Base-by-base conservation (phyloP, 148 eudicot genomes). In the Spergularia marina region DNA sequence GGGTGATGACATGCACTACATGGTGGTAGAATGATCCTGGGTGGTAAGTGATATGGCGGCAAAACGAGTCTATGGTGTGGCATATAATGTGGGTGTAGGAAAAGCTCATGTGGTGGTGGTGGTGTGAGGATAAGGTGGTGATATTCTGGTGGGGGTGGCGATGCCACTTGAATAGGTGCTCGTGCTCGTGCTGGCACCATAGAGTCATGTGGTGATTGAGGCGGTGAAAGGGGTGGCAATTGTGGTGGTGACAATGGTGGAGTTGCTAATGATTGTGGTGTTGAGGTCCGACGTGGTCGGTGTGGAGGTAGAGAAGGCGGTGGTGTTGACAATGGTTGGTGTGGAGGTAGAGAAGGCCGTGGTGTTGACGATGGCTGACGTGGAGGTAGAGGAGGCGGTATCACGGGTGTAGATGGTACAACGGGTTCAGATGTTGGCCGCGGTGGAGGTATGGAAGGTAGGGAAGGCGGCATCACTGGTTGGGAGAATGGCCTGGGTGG, bases 71-170 rank as follows among this genome's bases (percentile, higher is more conserved):
- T 72, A n/a, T 72, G 83, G 57, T 72, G 83, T 18, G 79, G 83
- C 66, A 77, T 51, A 39, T 64, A 80, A 65, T 72, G 83, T 10
- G 83, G 83, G 25, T 73, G 58, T 34, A 80, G 63, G 53, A 80
- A 80, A 65, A 80, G 83, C 64, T 80, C 79, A 39, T 80, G 72
- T 20, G 83, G 72, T 56, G 72, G 76, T 11, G 76, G 76, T 5
- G 81, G 66, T 14, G 76, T 16, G 17, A 65, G 34, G 39, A 65
- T 65, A 2, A 65, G 40, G 52, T 72, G 81, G 10, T 78, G 75
- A 39, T 71, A 62, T 12, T 74, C 49, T 62, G 70, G 80, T 13
- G 62, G 51, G 30, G 55, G 11, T 16, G 73, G 23, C 17, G 59
- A 40, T 68, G 54, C 34, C 40, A n/a, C 25, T 58, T 58, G 30